These are phyloP conservation scores for Cercospora sojina DNA, from an alignment of 2,329 filamentous ascomycete genomes.

Conservation along the genomic window DNA sequence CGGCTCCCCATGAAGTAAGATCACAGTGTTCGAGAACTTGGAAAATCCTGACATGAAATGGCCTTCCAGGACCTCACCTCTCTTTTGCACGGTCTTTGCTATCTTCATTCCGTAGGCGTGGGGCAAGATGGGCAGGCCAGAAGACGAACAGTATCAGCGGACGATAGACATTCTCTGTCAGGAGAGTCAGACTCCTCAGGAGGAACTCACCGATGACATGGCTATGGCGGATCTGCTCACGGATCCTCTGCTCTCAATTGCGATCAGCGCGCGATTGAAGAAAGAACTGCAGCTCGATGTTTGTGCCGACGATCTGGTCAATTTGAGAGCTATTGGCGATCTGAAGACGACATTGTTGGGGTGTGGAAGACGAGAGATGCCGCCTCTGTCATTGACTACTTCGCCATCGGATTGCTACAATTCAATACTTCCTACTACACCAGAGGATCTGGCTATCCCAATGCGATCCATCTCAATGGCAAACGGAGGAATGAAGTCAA, in stretches of 20 bases:
- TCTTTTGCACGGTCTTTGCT: neutral
- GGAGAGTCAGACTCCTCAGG: conserved; percentile 1
- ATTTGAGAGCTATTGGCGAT: conserved; percentile 9
- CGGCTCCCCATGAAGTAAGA: neutral
- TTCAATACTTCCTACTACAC: neutral
- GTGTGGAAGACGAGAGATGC: neutral
- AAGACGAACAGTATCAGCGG: conserved; percentile 7
- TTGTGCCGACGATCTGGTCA: conserved; percentile 5
- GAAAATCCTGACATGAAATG: neutral
- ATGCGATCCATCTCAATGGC: neutral
- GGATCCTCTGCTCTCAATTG: conserved; percentile 8
- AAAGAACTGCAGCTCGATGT: conserved; percentile 9
- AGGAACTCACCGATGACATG: conserved; percentile 5
- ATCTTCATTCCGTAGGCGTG: neutral
- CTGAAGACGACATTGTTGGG: conserved; percentile 11
- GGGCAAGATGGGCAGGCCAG: neutral
- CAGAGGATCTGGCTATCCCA: neutral
- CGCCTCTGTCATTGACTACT: neutral
- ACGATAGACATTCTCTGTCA: conserved; percentile 13
- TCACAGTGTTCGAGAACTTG: neutral
- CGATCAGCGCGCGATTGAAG: conserved; percentile 9
- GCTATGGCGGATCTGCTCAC: conserved; percentile 14
- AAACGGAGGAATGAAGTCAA: neutral
- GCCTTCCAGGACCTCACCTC: neutral
- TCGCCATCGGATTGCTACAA: neutral